Evolutionary conservation across 1,284 basidiomycete species (phyloP).

Genomic region (Farysia itapuensis): DNA sequence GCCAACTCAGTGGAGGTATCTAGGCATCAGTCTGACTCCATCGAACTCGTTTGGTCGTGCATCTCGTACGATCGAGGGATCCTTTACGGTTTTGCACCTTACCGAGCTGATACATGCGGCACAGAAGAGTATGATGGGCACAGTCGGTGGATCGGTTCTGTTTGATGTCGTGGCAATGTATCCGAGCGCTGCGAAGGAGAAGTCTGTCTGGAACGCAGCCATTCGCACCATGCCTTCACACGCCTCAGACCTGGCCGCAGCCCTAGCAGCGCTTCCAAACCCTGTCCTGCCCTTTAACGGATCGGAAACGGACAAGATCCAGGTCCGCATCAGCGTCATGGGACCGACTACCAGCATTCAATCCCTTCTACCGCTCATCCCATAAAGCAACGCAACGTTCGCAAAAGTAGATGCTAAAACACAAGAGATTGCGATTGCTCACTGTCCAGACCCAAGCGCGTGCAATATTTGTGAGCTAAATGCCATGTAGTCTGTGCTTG

Average conservation of each 20-base stretch:
- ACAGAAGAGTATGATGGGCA: constrained; percentile 21
- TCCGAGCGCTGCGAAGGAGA: neutral
- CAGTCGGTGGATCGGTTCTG: constrained; percentile 25
- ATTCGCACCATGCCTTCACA: constrained; percentile 9
- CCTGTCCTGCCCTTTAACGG: too few species aligned
- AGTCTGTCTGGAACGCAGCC: constrained; percentile 4
- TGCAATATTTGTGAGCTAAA: too few species aligned
- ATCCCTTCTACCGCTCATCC: constrained; percentile 6
- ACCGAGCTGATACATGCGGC: constrained; percentile 12
- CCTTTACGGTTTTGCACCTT: neutral
- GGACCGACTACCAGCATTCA: constrained; percentile 23
- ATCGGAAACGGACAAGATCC: neutral
- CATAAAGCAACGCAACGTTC: too few species aligned
- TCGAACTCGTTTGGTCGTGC: too few species aligned
- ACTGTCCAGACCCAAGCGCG: too few species aligned
- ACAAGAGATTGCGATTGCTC: too few species aligned
- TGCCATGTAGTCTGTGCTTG: too few species aligned
- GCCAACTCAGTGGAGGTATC: constrained; percentile 18
- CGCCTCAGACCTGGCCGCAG: constrained; percentile 14
- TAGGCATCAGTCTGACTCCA: too few species aligned
- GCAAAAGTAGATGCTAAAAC: too few species aligned
- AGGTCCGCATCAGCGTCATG: constrained; percentile 9
- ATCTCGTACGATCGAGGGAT: constrained; percentile 1
- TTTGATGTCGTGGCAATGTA: constrained; percentile 38
- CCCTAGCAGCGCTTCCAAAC: constrained; percentile 13